Base-by-base conservation (phyloP, 495 filamentous ascomycete species). In the Daldinia caldariorum region DNA sequence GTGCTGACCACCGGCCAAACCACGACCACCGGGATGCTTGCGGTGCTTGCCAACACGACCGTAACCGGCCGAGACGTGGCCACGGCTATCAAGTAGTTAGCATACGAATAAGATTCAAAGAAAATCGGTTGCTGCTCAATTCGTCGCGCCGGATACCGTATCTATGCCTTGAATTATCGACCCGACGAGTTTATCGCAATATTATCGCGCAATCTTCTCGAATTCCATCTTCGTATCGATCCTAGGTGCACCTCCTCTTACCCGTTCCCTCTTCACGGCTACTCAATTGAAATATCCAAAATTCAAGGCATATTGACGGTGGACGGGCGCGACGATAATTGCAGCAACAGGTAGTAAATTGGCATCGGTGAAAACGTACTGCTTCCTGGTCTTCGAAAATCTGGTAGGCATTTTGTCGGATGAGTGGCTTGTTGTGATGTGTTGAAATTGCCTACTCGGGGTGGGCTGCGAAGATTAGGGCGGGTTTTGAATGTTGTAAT, bases 1-100 rank as follows among this genome's bases (percentile, higher is more conserved):
- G 85, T 97, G 94, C 84, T 91, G 89, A 86, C 93, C 94, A 93
- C 93, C 94, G 80, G 94, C 94, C 85, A 96, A 90, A 93, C 92
- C 92, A 81, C 92, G 90, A 89, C 92, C 92, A 93, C 92, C 92
- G 79, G 91, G 91, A 79, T 92, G 91, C 89, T 95, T 97, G 76
- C 92, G 87, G 88, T 95, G 92, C 87, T 96, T 95, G 75, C 92
- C 92, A 76, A 96, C 79, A 86, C 94, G 92, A 84, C 94, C 93
- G 81, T 96, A 86, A 85, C 94, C 94, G 85, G 92, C 92, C 75
- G 91, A 93, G 80, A 97, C 94, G 83, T 97, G 92, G 81, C 94
- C 94, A 86, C 94, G 93, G 87, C 90, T 92, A 78, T 58, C 63
- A 51, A 45, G 66, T 56, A 60, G 74, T 79, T 75, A 77, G 74